Evolutionary conservation across 257 asterid genomes (phyloP).

Genomic region (Penstemon davidsonii): DNA sequence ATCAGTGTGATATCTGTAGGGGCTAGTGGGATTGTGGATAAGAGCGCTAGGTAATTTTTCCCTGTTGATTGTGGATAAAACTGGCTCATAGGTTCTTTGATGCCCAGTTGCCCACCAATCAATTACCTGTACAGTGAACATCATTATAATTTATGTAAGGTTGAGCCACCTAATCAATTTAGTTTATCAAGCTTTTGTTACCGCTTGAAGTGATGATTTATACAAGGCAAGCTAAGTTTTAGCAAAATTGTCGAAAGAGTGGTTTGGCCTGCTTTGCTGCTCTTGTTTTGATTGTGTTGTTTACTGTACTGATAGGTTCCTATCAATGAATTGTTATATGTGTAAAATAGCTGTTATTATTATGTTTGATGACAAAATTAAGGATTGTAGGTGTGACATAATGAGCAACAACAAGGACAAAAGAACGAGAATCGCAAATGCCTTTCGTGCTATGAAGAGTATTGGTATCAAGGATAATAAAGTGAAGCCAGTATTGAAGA

Average conservation of each 20-base stretch:
- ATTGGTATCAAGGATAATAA: conserved; percentile 62
- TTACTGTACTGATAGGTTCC: conserved; percentile 5
- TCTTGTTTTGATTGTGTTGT: not conserved
- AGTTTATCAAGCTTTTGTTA: conserved; percentile 20
- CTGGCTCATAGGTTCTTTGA: not conserved
- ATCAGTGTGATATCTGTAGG: not conserved
- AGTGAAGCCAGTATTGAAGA: conserved; percentile 77
- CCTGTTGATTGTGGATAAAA: not conserved
- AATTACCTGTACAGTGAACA: not conserved
- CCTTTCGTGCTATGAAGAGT: conserved; percentile 73
- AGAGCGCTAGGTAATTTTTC: conserved; percentile 6
- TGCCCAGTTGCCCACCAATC: conserved; percentile 11
- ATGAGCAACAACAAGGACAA: conserved; percentile 41
- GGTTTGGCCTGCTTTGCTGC: conserved; percentile 16
- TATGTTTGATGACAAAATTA: conserved; percentile 30
- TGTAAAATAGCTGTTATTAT: not conserved
- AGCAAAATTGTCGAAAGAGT: conserved; percentile 17
- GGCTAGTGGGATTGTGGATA: not conserved
- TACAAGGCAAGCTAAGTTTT: conserved; percentile 16
- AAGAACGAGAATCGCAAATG: conserved; percentile 48
- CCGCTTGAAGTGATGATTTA: conserved; percentile 15
- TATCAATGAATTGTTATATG: not conserved
- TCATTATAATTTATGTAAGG: conserved; percentile 18
- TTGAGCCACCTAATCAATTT: conserved; percentile 7
- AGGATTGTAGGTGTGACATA: conserved; percentile 21